Percentiles rank a stretch among this genome's conserved stretches.
These are phyloP conservation scores for Cercospora sesami DNA, from an alignment of 2,329 filamentous ascomycete species.

Conservation along the genomic window DNA sequence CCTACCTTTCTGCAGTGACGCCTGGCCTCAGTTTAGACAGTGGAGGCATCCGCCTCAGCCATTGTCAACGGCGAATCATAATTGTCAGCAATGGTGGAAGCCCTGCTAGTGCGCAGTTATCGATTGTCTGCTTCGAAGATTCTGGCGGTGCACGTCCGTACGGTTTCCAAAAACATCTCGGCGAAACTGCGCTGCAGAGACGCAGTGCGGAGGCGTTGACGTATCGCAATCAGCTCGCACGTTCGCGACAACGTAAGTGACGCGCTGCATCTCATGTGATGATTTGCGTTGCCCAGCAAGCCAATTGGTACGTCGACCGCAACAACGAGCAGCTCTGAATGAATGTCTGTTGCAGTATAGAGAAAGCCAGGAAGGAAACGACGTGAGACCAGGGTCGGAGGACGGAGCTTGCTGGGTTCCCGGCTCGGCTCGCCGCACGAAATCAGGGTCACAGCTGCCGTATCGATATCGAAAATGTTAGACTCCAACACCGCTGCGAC, in stretches of 20 bases:
- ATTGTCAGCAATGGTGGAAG: not conserved
- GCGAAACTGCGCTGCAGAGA: slow-evolving; percentile 6
- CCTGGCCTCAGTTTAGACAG: not conserved
- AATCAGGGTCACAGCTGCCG: not conserved
- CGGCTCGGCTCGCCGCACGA: not conserved
- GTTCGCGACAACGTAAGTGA: not conserved
- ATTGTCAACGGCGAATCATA: not conserved
- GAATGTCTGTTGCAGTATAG: not conserved
- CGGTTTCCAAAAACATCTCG: slow-evolving; percentile 11
- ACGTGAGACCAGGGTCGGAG: not conserved
- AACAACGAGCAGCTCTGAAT: not conserved
- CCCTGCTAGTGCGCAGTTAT: slow-evolving; percentile 4
- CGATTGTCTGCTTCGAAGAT: slow-evolving; percentile 1
- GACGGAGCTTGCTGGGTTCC: not conserved
- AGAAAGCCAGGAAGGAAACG: not conserved
- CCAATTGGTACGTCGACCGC: not conserved
- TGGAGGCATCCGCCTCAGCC: not conserved
- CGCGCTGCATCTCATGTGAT: not conserved
- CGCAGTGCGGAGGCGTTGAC: not conserved
- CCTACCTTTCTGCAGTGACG: not conserved
- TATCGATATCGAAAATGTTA: slow-evolving; percentile 8
- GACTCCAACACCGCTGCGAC: not conserved
- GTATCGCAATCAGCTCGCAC: not conserved
- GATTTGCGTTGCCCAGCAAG: not conserved
- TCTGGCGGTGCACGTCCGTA: not conserved